phyloP scores from a whole-genome alignment of 2,329 filamentous ascomycete species.

The Ascochyta viciae-villosae region DNA sequence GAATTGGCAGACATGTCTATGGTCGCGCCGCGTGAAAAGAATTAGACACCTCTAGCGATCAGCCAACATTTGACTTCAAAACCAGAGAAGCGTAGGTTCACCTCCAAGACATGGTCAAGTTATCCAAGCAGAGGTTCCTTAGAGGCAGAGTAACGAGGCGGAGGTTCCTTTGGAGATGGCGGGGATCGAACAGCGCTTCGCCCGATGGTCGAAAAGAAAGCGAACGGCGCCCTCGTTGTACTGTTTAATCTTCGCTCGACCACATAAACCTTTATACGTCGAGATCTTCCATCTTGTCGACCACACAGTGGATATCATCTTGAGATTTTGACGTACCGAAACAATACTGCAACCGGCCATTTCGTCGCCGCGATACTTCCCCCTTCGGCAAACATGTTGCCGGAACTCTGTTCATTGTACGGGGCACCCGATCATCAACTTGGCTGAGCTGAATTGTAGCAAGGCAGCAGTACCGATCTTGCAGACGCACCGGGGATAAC shows the following conservation, averaged over 20 bases:
- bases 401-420: background rate
- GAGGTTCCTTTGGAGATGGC: background rate
- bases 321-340: conserved; percentile 1
- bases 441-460: conserved; percentile 3
- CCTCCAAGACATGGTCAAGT: background rate
- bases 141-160: background rate
- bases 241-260: background rate
- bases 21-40: too few species aligned
- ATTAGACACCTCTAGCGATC: too few species aligned
- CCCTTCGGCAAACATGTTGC: background rate
- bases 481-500: background rate
- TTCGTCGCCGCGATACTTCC: background rate
- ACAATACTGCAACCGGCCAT: conserved; percentile 5
- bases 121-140: background rate
- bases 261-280: background rate
- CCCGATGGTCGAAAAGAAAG: background rate
- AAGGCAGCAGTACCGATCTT: background rate
- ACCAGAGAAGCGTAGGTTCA: background rate
- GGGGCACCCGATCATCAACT: background rate
- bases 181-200: background rate
- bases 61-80: background rate
- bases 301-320: background rate
- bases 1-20: too few species aligned
- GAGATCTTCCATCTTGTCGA: background rate
- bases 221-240: background rate